These are phyloP conservation scores for Xylaria grammica DNA, from an alignment of 495 filamentous ascomycete genomes.

Conservation along the genomic window DNA sequence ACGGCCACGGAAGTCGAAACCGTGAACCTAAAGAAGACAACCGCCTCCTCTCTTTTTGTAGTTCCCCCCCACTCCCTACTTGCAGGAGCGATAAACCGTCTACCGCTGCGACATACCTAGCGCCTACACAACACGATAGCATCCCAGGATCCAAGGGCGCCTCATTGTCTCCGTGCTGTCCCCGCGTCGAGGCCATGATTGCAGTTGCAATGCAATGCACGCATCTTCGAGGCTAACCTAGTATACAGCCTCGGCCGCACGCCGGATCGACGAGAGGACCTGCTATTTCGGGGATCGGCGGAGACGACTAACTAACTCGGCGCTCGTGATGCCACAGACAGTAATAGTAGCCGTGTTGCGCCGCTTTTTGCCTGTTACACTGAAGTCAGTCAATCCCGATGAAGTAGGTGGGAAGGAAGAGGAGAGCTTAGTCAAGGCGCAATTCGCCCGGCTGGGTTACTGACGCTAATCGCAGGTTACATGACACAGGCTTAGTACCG, in stretches of 20 bases:
- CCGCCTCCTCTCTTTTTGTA: slow-evolving; percentile 5
- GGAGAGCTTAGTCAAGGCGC: background rate
- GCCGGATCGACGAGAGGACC: slow-evolving; percentile 6
- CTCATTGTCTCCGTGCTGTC: background rate
- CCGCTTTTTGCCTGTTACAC: background rate
- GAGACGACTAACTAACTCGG: background rate
- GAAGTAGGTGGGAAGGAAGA: slow-evolving; percentile 3
- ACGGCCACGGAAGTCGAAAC: background rate
- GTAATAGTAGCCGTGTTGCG: background rate
- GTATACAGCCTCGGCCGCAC: slow-evolving; percentile 8
- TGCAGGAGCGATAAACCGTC: background rate
- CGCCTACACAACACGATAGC: background rate
- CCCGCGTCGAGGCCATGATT: background rate
- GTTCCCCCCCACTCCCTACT: background rate
- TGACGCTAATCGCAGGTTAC: background rate
- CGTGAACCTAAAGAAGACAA: background rate
- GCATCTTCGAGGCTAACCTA: too few species aligned
- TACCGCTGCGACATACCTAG: too few species aligned
- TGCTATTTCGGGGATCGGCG: slow-evolving; percentile 2
- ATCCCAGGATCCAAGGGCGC: too few species aligned
- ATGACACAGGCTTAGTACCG: background rate
- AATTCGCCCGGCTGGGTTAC: background rate
- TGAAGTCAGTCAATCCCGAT: slow-evolving; percentile 4
- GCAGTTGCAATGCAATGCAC: background rate
- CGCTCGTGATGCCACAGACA: background rate